Conservation (phyloP, 2,329 filamentous ascomycete species). For the Fonsecaea nubica region DNA sequence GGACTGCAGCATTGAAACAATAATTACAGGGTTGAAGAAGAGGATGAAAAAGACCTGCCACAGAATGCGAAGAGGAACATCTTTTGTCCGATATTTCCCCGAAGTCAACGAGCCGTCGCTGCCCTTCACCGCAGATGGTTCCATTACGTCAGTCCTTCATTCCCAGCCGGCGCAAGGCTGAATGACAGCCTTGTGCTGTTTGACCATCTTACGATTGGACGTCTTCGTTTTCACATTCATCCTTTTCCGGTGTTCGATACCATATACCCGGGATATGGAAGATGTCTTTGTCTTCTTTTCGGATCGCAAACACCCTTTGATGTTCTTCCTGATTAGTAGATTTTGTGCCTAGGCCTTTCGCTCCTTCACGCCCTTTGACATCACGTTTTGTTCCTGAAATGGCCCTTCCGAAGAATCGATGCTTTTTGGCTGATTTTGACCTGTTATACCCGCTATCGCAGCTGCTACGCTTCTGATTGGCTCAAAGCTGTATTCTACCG, state of each 20-base stretch:
- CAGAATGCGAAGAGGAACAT: background rate
- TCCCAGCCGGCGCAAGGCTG: background rate
- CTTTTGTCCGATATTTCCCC: conserved; percentile 12
- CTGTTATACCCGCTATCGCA: background rate
- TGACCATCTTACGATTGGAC: background rate
- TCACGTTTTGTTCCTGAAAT: background rate
- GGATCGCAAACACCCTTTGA: background rate
- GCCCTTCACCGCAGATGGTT: background rate
- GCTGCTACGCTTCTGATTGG: background rate
- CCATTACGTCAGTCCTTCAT: background rate
- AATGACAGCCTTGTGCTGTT: background rate
- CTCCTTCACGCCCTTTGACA: background rate
- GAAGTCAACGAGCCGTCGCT: background rate
- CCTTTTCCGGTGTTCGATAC: background rate
- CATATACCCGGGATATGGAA: background rate
- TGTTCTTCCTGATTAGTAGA: background rate
- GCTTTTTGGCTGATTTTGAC: background rate
- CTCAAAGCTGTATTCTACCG: background rate
- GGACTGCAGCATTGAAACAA: background rate
- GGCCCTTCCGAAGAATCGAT: background rate
- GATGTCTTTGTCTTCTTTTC: background rate
- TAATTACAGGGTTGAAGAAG: background rate
- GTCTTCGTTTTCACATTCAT: background rate
- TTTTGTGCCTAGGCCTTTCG: background rate
- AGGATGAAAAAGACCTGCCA: background rate